Evolutionary conservation across 2,329 filamentous ascomycete species (phyloP).

Genomic region (Neonectria magnoliae): DNA sequence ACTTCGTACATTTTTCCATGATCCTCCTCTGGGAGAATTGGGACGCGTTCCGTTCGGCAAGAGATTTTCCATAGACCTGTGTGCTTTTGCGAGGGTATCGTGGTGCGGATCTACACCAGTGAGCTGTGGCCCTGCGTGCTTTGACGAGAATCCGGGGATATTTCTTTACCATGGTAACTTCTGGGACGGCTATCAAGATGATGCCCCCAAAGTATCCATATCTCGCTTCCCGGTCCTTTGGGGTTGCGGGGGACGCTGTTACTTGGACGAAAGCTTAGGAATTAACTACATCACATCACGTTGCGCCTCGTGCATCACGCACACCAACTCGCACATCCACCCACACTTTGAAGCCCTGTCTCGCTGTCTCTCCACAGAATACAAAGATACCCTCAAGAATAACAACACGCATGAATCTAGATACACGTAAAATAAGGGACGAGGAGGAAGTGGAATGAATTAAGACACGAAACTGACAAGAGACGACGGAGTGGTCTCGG

Average conservation of each 20-base stretch:
- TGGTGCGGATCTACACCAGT: background rate
- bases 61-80: background rate
- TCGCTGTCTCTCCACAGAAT: slow-evolving; percentile 7
- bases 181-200: background rate
- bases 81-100: background rate
- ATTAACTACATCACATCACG: slow-evolving; percentile 7
- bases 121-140: background rate
- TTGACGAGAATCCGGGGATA: background rate
- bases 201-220: background rate
- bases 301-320: slow-evolving; percentile 2
- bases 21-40: too few relatives aligned
- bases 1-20: background rate
- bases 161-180: background rate
- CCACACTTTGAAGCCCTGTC: slow-evolving; percentile 3
- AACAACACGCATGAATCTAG: background rate
- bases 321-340: background rate
- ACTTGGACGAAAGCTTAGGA: background rate
- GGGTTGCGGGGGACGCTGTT: slow-evolving; percentile 4
- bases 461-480: background rate
- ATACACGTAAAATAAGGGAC: background rate
- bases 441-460: background rate
- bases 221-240: background rate
- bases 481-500: slow-evolving; percentile 17
- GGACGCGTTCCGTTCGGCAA: background rate
- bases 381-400: background rate